phyloP scores from a whole-genome alignment of 768 basidiomycete genomes.

The Tricholoma sp. region DNA sequence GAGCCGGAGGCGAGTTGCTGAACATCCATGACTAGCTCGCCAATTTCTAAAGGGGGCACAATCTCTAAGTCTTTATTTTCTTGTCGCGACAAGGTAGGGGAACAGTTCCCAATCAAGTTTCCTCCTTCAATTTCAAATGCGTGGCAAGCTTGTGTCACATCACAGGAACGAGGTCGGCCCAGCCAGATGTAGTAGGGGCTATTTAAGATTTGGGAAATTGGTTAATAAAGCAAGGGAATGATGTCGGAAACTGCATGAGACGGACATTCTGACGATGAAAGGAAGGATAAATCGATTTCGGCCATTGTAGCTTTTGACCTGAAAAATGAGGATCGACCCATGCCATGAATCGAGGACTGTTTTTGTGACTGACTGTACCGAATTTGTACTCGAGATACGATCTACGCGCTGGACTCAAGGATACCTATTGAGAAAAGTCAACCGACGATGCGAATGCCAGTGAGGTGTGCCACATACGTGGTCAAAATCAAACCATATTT shows the following conservation, averaged over 20 bases:
- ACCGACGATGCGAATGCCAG: background rate
- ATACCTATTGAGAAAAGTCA: conserved; percentile 26
- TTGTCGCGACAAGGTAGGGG: conserved; percentile 28
- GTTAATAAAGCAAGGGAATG: background rate
- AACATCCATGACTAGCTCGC: conserved; percentile 29
- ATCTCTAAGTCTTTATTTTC: conserved; percentile 30
- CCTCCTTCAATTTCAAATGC: conserved; percentile 63
- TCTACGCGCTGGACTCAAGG: conserved; percentile 50
- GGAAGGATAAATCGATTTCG: conserved; percentile 69
- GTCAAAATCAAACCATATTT: conserved; percentile 62
- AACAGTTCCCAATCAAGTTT: conserved; percentile 49
- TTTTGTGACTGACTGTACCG: conserved; percentile 47
- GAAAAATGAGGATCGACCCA: background rate
- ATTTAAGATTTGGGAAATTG: background rate
- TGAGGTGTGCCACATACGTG: conserved; percentile 28
- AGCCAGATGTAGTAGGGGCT: conserved; percentile 76
- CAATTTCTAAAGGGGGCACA: conserved; percentile 38
- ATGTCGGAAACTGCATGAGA: background rate
- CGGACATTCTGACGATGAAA: conserved; percentile 56
- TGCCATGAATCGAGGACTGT: background rate
- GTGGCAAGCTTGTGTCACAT: conserved; percentile 49
- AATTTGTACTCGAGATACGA: conserved; percentile 78
- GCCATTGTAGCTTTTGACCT: conserved; percentile 66
- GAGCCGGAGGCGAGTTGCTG: conserved; percentile 16
- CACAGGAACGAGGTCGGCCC: conserved; percentile 58